Evolutionary conservation across 2,329 filamentous ascomycete genomes (phyloP).

Genomic region (Claviceps digitariae): DNA sequence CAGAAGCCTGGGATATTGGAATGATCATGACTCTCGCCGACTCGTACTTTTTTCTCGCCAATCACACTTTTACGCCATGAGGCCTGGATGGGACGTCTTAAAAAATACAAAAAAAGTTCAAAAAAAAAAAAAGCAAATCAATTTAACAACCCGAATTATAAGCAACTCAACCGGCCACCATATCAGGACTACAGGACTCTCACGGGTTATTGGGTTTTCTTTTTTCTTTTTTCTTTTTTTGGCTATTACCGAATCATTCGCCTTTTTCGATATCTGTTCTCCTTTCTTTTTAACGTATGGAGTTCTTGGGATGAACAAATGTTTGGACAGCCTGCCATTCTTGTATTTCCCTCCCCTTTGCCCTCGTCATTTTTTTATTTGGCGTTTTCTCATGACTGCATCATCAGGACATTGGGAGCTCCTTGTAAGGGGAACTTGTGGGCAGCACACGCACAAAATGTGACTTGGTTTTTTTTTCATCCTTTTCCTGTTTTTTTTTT

Average conservation of each 20-base stretch:
- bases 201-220: background rate
- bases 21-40: background rate
- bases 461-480: background rate
- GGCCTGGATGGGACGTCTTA: background rate
- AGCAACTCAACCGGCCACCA: background rate
- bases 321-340: background rate
- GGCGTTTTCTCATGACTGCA: slow-evolving; percentile 2
- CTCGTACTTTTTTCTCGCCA: background rate
- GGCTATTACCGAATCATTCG: background rate
- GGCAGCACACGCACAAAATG: background rate
- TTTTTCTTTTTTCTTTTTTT: background rate
- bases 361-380: background rate
- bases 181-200: slow-evolving; percentile 1
- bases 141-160: background rate
- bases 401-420: background rate
- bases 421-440: background rate
- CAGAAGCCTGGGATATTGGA: background rate
- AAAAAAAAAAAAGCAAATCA: too few species aligned
- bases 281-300: background rate
- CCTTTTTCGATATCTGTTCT: background rate
- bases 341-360: background rate
- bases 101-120: background rate
- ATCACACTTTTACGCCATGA: background rate
- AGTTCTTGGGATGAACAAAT: background rate
- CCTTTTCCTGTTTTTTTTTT: background rate